These are phyloP conservation scores for Solanum dulcamara DNA, from an alignment of 257 asterid genomes.

Conservation along the genomic window DNA sequence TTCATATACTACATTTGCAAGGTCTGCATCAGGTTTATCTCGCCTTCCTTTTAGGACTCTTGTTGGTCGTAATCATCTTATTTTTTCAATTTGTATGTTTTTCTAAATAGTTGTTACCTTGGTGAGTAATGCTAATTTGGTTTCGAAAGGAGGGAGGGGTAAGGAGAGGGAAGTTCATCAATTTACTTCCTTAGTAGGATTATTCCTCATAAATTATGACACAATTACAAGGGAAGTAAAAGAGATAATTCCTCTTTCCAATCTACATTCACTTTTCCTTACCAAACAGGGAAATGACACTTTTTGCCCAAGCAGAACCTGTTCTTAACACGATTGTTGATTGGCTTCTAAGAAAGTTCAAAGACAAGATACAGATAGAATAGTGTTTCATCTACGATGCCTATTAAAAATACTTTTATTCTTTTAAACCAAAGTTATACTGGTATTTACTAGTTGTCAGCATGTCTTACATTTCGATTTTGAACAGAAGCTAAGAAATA, in stretches of 20 bases:
- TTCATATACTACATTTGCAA: constrained; percentile 86
- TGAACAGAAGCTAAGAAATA: neutral
- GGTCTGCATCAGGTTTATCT: constrained; percentile 91
- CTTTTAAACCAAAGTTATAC: neutral
- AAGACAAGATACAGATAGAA: neutral
- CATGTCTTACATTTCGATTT: neutral
- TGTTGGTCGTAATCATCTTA: neutral
- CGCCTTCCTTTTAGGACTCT: constrained; percentile 21
- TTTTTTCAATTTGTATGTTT: neutral
- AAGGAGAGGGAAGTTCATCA: neutral
- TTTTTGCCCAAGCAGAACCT: neutral
- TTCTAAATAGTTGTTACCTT: neutral
- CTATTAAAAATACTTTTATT: neutral
- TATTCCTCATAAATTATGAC: neutral
- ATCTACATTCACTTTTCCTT: neutral
- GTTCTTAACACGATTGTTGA: neutral
- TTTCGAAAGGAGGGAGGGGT: neutral
- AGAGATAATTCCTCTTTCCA: neutral
- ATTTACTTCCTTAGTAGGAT: neutral
- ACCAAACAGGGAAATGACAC: neutral
- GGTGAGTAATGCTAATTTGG: neutral
- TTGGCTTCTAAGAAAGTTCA: neutral
- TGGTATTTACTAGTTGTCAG: neutral
- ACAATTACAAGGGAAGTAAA: neutral
- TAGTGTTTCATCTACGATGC: neutral